These are phyloP conservation scores for Streptanthus diversifolius DNA, from an alignment of 345 rosid genomes.

Conservation along the genomic window DNA sequence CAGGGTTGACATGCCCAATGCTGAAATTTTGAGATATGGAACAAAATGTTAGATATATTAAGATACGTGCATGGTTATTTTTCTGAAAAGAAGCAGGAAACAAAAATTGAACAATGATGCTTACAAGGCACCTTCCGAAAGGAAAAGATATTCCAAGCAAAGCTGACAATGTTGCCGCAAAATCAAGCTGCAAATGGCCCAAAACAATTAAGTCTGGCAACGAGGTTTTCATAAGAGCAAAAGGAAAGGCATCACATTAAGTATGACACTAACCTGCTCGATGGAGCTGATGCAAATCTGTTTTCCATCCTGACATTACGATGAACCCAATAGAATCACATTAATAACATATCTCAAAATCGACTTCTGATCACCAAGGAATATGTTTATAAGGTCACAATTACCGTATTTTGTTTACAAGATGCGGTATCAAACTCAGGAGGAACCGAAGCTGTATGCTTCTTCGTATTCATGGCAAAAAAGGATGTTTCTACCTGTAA, in stretches of 20 bases:
- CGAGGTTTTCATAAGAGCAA: neutral
- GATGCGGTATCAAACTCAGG: slow-evolving; percentile 63
- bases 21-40: slow-evolving; percentile 36
- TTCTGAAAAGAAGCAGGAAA: slow-evolving; percentile 19
- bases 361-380: neutral
- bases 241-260: slow-evolving; percentile 13
- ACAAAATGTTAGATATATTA: slow-evolving; percentile 16
- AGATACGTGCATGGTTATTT: neutral
- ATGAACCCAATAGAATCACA: slow-evolving; percentile 10
- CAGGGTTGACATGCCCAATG: slow-evolving; percentile 88
- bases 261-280: slow-evolving; percentile 60
- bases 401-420: slow-evolving; percentile 59
- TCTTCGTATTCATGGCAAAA: slow-evolving; percentile 82
- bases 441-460: slow-evolving; percentile 51
- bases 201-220: slow-evolving; percentile 1
- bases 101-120: slow-evolving; percentile 43
- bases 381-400: neutral
- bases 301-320: slow-evolving; percentile 48
- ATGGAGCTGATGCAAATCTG: slow-evolving; percentile 60
- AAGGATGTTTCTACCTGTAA: slow-evolving; percentile 87
- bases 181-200: slow-evolving; percentile 69
- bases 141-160: slow-evolving; percentile 87
- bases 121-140: slow-evolving; percentile 96
- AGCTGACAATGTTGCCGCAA: slow-evolving; percentile 87
- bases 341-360: neutral